These are phyloP conservation scores for Oryza glumipatula DNA, from an alignment of 176 grass and related monocot genomes.

Conservation along the genomic window DNA sequence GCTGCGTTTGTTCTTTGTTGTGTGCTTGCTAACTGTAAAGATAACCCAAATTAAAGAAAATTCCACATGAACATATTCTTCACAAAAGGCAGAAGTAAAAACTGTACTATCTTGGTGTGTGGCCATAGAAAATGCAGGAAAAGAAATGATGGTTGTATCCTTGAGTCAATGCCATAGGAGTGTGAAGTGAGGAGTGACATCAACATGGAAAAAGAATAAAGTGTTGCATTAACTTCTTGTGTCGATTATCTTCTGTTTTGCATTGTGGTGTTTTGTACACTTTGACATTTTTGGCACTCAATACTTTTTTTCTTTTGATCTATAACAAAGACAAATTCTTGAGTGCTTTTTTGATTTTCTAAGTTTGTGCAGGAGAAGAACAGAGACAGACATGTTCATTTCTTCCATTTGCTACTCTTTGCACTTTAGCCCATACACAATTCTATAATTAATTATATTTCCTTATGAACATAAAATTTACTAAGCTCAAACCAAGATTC, in stretches of 20 bases:
- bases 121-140: background rate
- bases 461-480: background rate
- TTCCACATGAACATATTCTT: background rate
- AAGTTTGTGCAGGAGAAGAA: background rate
- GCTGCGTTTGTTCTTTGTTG: background rate
- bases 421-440: background rate
- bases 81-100: background rate
- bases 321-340: background rate
- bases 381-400: background rate
- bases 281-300: background rate
- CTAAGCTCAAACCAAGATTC: background rate
- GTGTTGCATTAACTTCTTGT: background rate
- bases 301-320: background rate
- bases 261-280: background rate
- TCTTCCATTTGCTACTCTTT: background rate
- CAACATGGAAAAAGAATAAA: constrained; percentile 2
- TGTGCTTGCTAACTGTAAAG: constrained; percentile 48
- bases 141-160: background rate
- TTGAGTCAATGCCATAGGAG: background rate
- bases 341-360: background rate
- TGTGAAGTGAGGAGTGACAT: background rate
- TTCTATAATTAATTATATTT: background rate
- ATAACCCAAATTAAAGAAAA: background rate
- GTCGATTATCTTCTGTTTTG: background rate
- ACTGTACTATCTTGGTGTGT: background rate